These are phyloP conservation scores for Ensete glaucum DNA, from an alignment of 176 grass and related monocot species.

Conservation along the genomic window DNA sequence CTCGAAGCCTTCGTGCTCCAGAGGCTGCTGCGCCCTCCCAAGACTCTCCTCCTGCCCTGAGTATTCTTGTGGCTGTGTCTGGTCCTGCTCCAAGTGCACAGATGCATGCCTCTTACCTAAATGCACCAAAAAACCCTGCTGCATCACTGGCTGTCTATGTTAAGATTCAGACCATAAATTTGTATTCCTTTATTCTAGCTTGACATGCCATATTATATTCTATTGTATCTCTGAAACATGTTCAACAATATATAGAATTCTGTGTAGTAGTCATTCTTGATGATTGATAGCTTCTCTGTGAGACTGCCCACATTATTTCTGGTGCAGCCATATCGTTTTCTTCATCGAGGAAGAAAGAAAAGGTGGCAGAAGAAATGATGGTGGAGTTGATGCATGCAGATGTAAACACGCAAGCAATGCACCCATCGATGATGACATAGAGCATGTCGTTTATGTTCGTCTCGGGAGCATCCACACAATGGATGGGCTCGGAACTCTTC, in stretches of 20 bases:
- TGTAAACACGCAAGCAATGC: too few species aligned
- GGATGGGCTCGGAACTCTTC: too few species aligned
- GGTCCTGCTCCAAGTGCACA: slow-evolving; percentile 17
- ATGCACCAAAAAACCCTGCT: slow-evolving; percentile 7
- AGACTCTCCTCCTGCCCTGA: slow-evolving; percentile 1
- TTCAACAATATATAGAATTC: neutral
- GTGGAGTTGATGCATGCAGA: too few species aligned
- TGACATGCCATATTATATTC: neutral
- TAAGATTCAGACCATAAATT: neutral
- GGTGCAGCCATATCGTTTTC: too few species aligned
- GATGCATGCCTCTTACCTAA: neutral
- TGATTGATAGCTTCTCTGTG: too few species aligned
- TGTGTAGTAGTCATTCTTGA: neutral
- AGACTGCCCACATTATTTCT: too few species aligned
- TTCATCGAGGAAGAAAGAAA: too few species aligned
- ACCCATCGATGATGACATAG: too few species aligned
- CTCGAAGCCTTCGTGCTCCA: neutral
- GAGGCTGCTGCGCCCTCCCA: slow-evolving; percentile 1
- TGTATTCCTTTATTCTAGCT: neutral
- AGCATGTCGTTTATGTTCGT: too few species aligned
- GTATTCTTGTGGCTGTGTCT: slow-evolving; percentile 22
- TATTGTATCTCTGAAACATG: slow-evolving; percentile 4
- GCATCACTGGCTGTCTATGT: slow-evolving; percentile 9
- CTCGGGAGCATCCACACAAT: too few species aligned
- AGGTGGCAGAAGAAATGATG: too few species aligned